Percentiles rank a stretch among this genome's conserved stretches.
phyloP scores from a whole-genome alignment of 2,329 filamentous ascomycete species.

The Colletotrichum spaethianum region DNA sequence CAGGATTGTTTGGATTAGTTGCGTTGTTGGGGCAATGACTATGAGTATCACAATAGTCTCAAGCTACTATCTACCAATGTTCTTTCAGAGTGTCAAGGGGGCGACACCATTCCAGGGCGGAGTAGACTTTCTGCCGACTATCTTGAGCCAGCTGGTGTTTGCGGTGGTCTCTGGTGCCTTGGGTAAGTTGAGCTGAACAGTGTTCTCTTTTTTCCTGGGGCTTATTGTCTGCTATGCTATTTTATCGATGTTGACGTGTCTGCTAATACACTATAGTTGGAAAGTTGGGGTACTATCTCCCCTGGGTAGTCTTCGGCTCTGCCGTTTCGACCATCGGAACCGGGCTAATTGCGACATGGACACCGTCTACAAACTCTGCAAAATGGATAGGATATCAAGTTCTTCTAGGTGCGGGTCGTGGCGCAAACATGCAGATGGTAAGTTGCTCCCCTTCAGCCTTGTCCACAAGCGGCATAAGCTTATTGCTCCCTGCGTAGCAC shows the following conservation, averaged over 20 bases:
- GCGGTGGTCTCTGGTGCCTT: slow-evolving; percentile 52
- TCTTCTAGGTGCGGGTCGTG: slow-evolving; percentile 60
- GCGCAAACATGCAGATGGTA: slow-evolving; percentile 59
- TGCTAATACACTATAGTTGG: slow-evolving; percentile 46
- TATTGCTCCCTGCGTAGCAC: neutral
- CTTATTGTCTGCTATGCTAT: neutral
- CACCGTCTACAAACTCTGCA: slow-evolving; percentile 48
- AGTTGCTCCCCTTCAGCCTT: slow-evolving; percentile 44
- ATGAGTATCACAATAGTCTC: slow-evolving; percentile 60
- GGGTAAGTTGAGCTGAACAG: slow-evolving; percentile 44
- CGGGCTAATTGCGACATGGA: slow-evolving; percentile 56
- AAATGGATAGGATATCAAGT: slow-evolving; percentile 65
- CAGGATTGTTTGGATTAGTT: slow-evolving; percentile 59
- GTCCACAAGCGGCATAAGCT: neutral
- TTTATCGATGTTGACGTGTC: too few relatives aligned
- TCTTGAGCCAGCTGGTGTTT: slow-evolving; percentile 54
- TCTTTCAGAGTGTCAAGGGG: slow-evolving; percentile 64
- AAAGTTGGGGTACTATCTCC: slow-evolving; percentile 43
- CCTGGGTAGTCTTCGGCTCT: slow-evolving; percentile 50
- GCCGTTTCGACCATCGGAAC: slow-evolving; percentile 53
- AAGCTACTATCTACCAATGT: slow-evolving; percentile 65
- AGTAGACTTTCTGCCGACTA: slow-evolving; percentile 58
- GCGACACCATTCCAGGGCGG: slow-evolving; percentile 54
- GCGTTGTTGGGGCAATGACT: slow-evolving; percentile 58
- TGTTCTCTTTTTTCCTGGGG: neutral